These are phyloP conservation scores for Debaryomyces prosopidis DNA, from an alignment of 805 yeast species.

Conservation along the genomic window DNA sequence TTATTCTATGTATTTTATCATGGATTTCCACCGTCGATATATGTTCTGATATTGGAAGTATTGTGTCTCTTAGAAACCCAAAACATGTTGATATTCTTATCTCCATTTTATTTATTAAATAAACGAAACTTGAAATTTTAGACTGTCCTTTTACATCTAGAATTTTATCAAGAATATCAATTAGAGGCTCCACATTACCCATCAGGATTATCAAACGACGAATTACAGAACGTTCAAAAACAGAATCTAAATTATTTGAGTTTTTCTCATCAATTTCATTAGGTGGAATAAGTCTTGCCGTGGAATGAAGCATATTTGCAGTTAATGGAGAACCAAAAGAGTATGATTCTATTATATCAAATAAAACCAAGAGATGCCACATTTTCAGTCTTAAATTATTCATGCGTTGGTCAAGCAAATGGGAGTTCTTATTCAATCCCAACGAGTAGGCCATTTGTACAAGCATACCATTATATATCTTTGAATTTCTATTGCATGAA, in stretches of 20 bases:
- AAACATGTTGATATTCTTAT: not conserved
- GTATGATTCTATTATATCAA: constrained; percentile 18
- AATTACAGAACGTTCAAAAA: constrained; percentile 34
- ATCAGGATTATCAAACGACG: constrained; percentile 27
- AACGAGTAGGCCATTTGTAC: constrained; percentile 61
- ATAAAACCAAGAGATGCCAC: constrained; percentile 19
- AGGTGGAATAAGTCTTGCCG: constrained; percentile 15
- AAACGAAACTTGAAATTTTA: constrained; percentile 16
- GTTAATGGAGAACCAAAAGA: constrained; percentile 23
- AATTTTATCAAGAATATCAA: constrained; percentile 22
- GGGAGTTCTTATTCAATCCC: constrained; percentile 63
- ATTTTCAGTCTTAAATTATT: constrained; percentile 19
- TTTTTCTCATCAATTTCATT: constrained; percentile 28
- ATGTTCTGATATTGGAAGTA: not conserved
- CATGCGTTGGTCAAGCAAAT: constrained; percentile 35
- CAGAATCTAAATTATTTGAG: constrained; percentile 9
- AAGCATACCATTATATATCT: constrained; percentile 50
- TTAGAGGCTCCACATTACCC: constrained; percentile 18
- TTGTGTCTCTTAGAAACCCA: not conserved
- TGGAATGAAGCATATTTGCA: constrained; percentile 19
- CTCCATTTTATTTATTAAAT: constrained; percentile 9
- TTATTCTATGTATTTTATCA: constrained; percentile 3
- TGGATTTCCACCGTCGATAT: not conserved
- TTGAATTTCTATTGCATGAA: constrained; percentile 54
- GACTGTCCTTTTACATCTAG: constrained; percentile 10